Base-by-base conservation (phyloP, 139 green algal genomes). In the Chlamydomonas schloesseri region DNA sequence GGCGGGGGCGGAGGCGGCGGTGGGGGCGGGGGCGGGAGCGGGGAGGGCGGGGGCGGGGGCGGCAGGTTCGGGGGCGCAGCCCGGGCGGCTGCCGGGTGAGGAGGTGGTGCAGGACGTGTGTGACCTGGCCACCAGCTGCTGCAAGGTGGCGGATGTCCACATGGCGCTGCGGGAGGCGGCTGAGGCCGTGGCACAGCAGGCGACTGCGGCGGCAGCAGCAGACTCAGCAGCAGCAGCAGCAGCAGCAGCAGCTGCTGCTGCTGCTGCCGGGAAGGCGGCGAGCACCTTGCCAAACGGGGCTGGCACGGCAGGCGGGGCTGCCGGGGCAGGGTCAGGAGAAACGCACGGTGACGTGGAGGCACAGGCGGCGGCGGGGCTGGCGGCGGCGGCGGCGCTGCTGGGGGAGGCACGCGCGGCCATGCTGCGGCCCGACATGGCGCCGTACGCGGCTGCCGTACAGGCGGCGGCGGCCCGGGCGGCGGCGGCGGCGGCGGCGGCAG, bases 131-230 rank as follows among this genome's bases (percentile, higher is more conserved):
- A 60, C 46, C 33, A 77, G 67, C 21, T 28, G 68, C 3, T 85
- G 79, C 67, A 85, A 85, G 79, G 79, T 85, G 79, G 79, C 79
- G n/a, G 79, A 85, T 15, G 8, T 85, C 47, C 3, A 47, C 4
- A 28, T 85, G 21, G 47, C 13, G 31, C 13, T 53, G n/a, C 9
- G 8, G 23, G 65, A 75, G 60, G 76, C 58, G 20, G 31, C 10
- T 3, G 64, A 5, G 13, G 64, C 64, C 5, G n/a, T 1, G n/a
- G 0, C 10, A 29, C 29, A 60, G 73, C 10, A 47, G 31, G 15
- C 5, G 50, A 34, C 0, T 18, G 33, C 18, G 50, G 73, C 8
- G 36, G 37, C 3, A n/a, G n/a, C n/a, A n/a, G n/a, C n/a, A n/a
- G n/a, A n/a, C n/a, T n/a, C n/a, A n/a, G n/a, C n/a, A n/a, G n/a